Evolutionary conservation across 1,284 basidiomycete species (phyloP).

Genomic region (Thecaphora frezii): DNA sequence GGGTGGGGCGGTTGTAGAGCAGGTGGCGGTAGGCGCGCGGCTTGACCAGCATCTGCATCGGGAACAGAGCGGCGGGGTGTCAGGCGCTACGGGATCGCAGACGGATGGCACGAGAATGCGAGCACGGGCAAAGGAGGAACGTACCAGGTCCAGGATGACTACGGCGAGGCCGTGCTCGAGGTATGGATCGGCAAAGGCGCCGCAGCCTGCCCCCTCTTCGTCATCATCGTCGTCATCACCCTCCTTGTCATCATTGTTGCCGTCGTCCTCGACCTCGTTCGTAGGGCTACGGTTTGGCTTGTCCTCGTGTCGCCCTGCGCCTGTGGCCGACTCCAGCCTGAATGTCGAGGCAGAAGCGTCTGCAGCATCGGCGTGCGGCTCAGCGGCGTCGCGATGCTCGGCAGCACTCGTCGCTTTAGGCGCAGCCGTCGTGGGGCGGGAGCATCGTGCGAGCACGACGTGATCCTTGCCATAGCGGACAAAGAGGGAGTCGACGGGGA

Average conservation of each 20-base stretch:
- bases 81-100: too few relatives aligned
- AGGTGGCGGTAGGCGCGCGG: constrained; percentile 83
- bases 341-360: too few relatives aligned
- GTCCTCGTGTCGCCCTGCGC: too few relatives aligned
- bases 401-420: neutral
- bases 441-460: constrained; percentile 27
- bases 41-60: constrained; percentile 75
- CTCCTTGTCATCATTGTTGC: neutral
- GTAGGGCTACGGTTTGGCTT: neutral
- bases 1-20: constrained; percentile 72
- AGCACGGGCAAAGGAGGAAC: neutral
- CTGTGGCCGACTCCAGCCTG: too few relatives aligned
- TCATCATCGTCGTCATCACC: too few relatives aligned
- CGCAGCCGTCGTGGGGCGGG: neutral
- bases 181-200: constrained; percentile 79
- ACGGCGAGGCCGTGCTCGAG: constrained; percentile 81
- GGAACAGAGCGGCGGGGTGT: too few relatives aligned
- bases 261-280: neutral
- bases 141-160: constrained; percentile 72
- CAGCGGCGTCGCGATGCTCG: neutral
- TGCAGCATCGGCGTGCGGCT: neutral
- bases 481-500: constrained; percentile 24
- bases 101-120: too few relatives aligned
- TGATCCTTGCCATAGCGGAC: constrained; percentile 29
- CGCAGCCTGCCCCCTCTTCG: neutral